These are phyloP conservation scores for Trichosanthes truncata DNA, from an alignment of 306 rosid species.

Conservation along the genomic window DNA sequence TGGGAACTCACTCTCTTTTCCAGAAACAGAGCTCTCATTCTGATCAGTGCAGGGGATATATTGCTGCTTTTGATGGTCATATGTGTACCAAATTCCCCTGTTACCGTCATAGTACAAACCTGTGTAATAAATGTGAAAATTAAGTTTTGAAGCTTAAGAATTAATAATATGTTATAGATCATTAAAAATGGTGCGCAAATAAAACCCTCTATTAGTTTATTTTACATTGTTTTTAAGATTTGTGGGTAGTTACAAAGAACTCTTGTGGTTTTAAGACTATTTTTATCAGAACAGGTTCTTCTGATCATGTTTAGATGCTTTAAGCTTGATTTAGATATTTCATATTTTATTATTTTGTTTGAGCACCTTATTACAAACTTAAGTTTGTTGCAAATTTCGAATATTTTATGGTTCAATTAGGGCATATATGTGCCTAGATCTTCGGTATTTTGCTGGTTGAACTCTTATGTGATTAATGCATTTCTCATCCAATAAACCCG, in stretches of 20 bases:
- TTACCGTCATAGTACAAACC: slow-evolving; percentile 94
- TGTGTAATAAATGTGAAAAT: slow-evolving; percentile 23
- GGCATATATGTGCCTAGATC: background rate
- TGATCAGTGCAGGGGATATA: slow-evolving; percentile 83
- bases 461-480: background rate
- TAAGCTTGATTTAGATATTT: background rate
- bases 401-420: background rate
- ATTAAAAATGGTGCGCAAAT: background rate
- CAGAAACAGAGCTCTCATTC: slow-evolving; percentile 45
- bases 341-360: background rate
- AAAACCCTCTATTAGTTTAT: background rate
- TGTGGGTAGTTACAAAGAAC: background rate
- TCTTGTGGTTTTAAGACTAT: background rate
- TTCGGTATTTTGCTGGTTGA: background rate
- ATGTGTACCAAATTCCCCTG: slow-evolving; percentile 80
- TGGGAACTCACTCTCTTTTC: slow-evolving; percentile 44
- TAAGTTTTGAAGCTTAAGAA: background rate
- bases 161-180: background rate
- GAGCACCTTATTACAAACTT: background rate
- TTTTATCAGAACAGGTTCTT: background rate
- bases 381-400: background rate
- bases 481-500: background rate
- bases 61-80: slow-evolving; percentile 70
- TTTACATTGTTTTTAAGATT: background rate
- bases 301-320: background rate